These are phyloP conservation scores for Trichophaea hybrida DNA, from an alignment of 2,329 filamentous ascomycete genomes.

Conservation along the genomic window DNA sequence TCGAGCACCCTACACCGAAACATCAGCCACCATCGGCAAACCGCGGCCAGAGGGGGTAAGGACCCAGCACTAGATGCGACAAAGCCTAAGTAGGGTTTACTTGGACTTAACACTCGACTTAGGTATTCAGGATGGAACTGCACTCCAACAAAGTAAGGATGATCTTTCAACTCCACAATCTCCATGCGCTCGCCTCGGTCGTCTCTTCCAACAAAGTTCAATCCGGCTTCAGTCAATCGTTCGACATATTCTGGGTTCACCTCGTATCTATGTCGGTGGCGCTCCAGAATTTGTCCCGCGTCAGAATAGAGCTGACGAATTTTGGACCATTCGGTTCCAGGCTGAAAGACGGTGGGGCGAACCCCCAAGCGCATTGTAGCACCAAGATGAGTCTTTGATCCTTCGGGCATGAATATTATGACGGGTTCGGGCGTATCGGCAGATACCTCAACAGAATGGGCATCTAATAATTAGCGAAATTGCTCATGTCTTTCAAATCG, in stretches of 20 bases:
- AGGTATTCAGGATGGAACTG: conserved; percentile 86
- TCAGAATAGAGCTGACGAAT: conserved; percentile 60
- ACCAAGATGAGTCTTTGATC: conserved; percentile 59
- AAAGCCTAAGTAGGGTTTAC: conserved; percentile 68
- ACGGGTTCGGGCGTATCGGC: conserved; percentile 49
- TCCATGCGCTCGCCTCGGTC: conserved; percentile 68
- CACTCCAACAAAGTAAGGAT: conserved; percentile 72
- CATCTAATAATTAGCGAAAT: conserved; percentile 28
- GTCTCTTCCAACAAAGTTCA: conserved; percentile 68
- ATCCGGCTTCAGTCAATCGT: conserved; percentile 50
- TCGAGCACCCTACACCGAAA: too few relatives aligned
- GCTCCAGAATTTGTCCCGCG: conserved; percentile 46
- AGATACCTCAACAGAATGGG: conserved; percentile 44
- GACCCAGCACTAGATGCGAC: conserved; percentile 58
- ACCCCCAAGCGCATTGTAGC: conserved; percentile 78
- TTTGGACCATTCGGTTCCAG: conserved; percentile 60
- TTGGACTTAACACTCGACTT: conserved; percentile 57
- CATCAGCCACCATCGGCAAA: too few relatives aligned
- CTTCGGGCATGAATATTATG: conserved; percentile 88
- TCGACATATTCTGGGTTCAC: conserved; percentile 70
- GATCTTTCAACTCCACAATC: conserved; percentile 65
- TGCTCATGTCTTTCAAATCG: neutral
- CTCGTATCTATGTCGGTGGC: conserved; percentile 81
- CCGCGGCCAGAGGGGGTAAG: too few relatives aligned
- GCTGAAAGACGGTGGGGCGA: conserved; percentile 60